Evolutionary conservation across 2,329 filamentous ascomycete species (phyloP).

Genomic region (Escovopsis sp.): DNA sequence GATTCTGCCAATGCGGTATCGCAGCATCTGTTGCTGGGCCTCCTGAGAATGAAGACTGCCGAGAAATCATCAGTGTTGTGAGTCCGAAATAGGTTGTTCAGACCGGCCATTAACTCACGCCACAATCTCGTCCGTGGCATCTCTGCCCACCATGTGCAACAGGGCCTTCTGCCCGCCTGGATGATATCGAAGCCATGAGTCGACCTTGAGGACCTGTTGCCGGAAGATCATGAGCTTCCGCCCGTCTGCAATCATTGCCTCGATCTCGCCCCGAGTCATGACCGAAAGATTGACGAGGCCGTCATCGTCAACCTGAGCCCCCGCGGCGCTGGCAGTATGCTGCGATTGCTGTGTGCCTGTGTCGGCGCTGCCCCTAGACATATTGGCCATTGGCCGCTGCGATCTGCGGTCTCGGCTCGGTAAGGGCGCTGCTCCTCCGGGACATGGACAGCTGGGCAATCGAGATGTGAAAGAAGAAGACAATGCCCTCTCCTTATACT

Average conservation of each 20-base stretch:
- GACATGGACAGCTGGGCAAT: no score
- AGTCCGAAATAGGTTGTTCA: not conserved
- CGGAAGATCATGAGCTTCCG: conserved; percentile 4
- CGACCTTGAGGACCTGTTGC: conserved; percentile 4
- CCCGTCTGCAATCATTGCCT: conserved; percentile 4
- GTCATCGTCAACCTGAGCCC: not conserved
- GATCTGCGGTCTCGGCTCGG: no score
- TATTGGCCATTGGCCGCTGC: conserved; percentile 6
- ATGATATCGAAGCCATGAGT: conserved; percentile 41
- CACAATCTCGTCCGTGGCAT: conserved; percentile 22
- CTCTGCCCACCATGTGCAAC: conserved; percentile 33
- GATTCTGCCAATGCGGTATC: conserved; percentile 71
- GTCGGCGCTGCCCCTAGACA: not conserved
- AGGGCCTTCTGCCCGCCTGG: conserved; percentile 46
- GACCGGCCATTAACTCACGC: conserved; percentile 10
- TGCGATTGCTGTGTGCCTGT: not conserved
- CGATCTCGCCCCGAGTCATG: conserved; percentile 6
- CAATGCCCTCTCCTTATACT: no score
- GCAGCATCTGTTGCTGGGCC: conserved; percentile 60
- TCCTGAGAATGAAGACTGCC: conserved; percentile 67
- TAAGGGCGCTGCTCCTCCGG: no score
- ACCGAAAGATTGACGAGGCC: conserved; percentile 1
- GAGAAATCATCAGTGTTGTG: conserved; percentile 6
- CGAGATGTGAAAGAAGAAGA: no score
- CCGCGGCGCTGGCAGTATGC: not conserved